Base-by-base conservation (phyloP, 352 stramenopile species). In the Pythium vanterpoolii region DNA sequence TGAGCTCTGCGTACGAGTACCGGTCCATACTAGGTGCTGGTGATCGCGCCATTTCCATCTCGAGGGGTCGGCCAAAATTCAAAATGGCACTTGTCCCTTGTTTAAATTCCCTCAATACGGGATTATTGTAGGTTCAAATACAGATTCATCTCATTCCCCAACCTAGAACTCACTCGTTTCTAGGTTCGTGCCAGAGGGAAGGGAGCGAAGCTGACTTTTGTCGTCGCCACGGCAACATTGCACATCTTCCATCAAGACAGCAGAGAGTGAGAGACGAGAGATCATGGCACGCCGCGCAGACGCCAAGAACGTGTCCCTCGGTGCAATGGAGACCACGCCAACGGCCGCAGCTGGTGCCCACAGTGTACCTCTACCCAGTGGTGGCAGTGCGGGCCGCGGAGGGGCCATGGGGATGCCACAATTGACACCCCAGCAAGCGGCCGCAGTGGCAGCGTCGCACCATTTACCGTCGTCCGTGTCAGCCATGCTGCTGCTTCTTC, bases 1-100 rank as follows among this genome's bases (percentile, higher is more conserved):
- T 92, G 18, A 92, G 82, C 64, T 92, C 82, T 47, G 76, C 42
- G 56, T 88, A 92, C 59, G 79, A 83, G 51, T 92, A 92, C 39
- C 82, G 76, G 46, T 72, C 64, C 55, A 64, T 69, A 18, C 4
- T 11, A 4, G 14, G 1, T 19, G 34, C 26, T 7, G 16, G 4
- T 24, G 42, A 6, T 23, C 27, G 33, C 57, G 48, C 47, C 48
- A 64, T 60, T 64, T 60, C 50, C 48, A n/a, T n/a, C n/a, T n/a
- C n/a, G n/a, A n/a, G n/a, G n/a, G 34, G 4, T 28, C n/a, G 1
- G 0, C 8, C 2, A 31, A 48, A 65, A 48, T 56, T 56, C 51
- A 62, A 67, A 62, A 55, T 49, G 16, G 1, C 28, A 47, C 28
- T 16, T 18, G 14, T 62, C 53, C 53, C 53, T 60, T 9, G 30